Percentiles rank a stretch among this genome's conserved stretches.
Conservation (phyloP, 768 basidiomycete genomes). For the Phylloporus sp. region DNA sequence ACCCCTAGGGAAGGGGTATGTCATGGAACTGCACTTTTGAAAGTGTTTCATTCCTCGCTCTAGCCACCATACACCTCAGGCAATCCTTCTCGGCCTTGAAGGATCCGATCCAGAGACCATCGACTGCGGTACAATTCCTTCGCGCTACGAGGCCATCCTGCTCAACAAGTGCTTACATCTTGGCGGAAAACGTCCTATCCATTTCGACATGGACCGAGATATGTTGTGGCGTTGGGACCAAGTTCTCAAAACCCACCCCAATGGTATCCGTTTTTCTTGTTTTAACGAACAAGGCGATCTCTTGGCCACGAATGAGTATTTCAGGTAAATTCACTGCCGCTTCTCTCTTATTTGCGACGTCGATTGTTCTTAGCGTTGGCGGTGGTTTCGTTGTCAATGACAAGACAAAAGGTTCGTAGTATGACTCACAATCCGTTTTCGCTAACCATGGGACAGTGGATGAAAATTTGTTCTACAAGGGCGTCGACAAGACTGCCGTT, state of each 20-base stretch:
- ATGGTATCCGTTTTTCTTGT: constrained; percentile 90
- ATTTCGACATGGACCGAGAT: constrained; percentile 85
- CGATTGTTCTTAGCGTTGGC: constrained; percentile 54
- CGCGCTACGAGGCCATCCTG: constrained; percentile 69
- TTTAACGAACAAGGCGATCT: constrained; percentile 80
- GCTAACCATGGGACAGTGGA: constrained; percentile 48
- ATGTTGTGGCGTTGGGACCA: constrained; percentile 92
- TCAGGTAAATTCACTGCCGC: constrained; percentile 42
- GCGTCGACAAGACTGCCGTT: constrained; percentile 77
- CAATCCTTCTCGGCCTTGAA: constrained; percentile 79
- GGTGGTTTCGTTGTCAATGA: constrained; percentile 96
- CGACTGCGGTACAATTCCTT: constrained; percentile 78
- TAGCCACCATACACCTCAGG: constrained; percentile 86
- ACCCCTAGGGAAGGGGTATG: constrained; percentile 69
- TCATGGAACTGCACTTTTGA: constrained; percentile 1
- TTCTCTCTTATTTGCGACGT: not conserved
- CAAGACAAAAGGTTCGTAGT: constrained; percentile 70
- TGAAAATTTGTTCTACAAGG: constrained; percentile 94
- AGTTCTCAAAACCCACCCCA: constrained; percentile 85
- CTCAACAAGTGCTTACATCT: constrained; percentile 63
- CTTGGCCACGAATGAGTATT: constrained; percentile 93
- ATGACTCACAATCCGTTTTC: not conserved
- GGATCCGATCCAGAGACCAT: constrained; percentile 93
- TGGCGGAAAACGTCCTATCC: constrained; percentile 69
- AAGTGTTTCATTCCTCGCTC: constrained; percentile 1